These are phyloP conservation scores for Lumnitzera littorea DNA, from an alignment of 345 rosid species.

Conservation along the genomic window DNA sequence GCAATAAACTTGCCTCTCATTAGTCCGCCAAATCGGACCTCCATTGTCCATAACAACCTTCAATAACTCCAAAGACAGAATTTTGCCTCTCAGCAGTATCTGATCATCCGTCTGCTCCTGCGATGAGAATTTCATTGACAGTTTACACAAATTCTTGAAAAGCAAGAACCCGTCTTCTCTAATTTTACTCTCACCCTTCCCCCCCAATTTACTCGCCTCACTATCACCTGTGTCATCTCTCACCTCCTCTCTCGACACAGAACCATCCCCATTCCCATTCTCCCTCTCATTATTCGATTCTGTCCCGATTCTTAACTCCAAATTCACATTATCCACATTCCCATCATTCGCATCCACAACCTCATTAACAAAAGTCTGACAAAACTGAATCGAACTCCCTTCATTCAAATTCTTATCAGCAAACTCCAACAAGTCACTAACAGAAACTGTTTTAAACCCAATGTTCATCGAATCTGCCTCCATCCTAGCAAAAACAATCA, in stretches of 20 bases:
- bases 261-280: conserved; percentile 24
- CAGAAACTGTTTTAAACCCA: conserved; percentile 43
- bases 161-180: conserved; percentile 83
- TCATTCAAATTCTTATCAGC: conserved; percentile 84
- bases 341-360: conserved; percentile 62
- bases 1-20: conserved; percentile 57
- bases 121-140: conserved; percentile 91
- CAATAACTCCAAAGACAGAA: conserved; percentile 72
- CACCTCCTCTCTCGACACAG: conserved; percentile 17
- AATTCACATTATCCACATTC: conserved; percentile 34
- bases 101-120: conserved; percentile 92
- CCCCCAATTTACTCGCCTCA: conserved; percentile 19
- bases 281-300: conserved; percentile 17
- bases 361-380: conserved; percentile 71
- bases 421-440: conserved; percentile 65
- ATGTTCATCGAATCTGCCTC: conserved; percentile 66
- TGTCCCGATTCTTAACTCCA: conserved; percentile 17
- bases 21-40: conserved; percentile 65
- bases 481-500: conserved; percentile 61
- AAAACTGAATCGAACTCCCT: conserved; percentile 70
- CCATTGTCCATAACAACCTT: conserved; percentile 69
- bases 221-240: conserved; percentile 20
- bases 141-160: conserved; percentile 77
- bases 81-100: conserved; percentile 85
- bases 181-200: conserved; percentile 43